A percentile compares a stretch with the other conserved stretches of the same genome.
These are phyloP conservation scores for Eragrostis curvula DNA, from an alignment of 176 grass and related monocot genomes.

Conservation along the genomic window DNA sequence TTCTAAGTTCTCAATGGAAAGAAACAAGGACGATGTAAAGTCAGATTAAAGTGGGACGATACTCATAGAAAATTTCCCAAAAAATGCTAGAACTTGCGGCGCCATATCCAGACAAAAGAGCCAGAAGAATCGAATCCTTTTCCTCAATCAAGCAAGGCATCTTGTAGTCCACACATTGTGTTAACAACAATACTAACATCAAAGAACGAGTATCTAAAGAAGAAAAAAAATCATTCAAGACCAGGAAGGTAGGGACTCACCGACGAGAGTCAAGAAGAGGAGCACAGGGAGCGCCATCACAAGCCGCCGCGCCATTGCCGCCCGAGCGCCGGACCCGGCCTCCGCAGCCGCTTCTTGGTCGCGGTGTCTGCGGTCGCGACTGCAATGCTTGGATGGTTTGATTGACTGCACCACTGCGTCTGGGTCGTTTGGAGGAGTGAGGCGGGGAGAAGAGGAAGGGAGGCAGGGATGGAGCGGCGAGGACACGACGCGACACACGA, in stretches of 20 bases:
- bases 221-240: too few species aligned
- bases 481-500: slow-evolving; percentile 32
- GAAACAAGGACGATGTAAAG: not conserved
- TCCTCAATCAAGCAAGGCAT: slow-evolving; percentile 46
- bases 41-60: not conserved
- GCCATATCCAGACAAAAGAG: not conserved
- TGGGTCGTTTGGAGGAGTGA: slow-evolving; percentile 19
- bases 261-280: slow-evolving; percentile 46
- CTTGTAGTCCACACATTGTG: not conserved
- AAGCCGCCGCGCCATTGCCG: slow-evolving; percentile 45
- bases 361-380: not conserved
- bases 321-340: not conserved
- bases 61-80: not conserved
- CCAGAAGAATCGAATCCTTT: not conserved
- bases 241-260: slow-evolving; percentile 30
- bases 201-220: too few species aligned
- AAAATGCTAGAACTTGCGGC: slow-evolving; percentile 15
- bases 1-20: not conserved
- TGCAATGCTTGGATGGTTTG: slow-evolving; percentile 1
- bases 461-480: not conserved
- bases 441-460: not conserved
- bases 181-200: too few species aligned
- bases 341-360: not conserved
- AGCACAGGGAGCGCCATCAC: slow-evolving; percentile 17
- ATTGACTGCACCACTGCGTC: not conserved